Conservation (phyloP, 176 grass and related monocot genomes). For the Aechmea fasciata region DNA sequence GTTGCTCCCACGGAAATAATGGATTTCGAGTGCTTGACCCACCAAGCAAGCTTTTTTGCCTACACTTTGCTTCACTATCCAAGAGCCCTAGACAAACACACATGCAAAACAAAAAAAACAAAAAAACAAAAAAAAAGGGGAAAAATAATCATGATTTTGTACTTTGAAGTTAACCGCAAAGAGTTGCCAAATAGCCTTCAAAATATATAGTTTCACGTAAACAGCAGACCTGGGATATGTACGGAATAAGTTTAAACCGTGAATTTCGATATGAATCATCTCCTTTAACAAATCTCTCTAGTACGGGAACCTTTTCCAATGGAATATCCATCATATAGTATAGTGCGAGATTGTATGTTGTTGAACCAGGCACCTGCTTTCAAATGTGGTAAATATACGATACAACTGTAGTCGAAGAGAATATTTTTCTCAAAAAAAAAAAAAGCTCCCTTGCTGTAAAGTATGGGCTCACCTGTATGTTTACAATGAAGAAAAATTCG, state of each 20-base stretch:
- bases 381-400: conserved; percentile 1
- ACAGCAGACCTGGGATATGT: conserved; percentile 73
- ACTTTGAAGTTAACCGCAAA: not conserved
- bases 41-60: conserved; percentile 96
- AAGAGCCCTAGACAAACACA: conserved; percentile 59
- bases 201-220: conserved; percentile 10
- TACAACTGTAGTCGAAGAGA: not conserved
- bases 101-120: no score
- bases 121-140: no score
- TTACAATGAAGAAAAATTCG: conserved; percentile 93
- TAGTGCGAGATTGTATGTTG: conserved; percentile 85
- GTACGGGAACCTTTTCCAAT: conserved; percentile 73
- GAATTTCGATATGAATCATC: conserved; percentile 96
- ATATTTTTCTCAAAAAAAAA: no score
- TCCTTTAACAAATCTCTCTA: conserved; percentile 87
- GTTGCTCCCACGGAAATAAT: conserved; percentile 93
- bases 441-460: not conserved
- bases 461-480: conserved; percentile 68
- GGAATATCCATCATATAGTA: conserved; percentile 97
- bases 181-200: not conserved
- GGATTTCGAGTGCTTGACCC: conserved; percentile 88
- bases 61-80: conserved; percentile 99
- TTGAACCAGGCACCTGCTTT: conserved; percentile 78
- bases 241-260: conserved; percentile 98
- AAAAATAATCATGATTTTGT: not conserved